Conservation (phyloP, 495 filamentous ascomycete genomes). For the Aspergillus cristatus region DNA sequence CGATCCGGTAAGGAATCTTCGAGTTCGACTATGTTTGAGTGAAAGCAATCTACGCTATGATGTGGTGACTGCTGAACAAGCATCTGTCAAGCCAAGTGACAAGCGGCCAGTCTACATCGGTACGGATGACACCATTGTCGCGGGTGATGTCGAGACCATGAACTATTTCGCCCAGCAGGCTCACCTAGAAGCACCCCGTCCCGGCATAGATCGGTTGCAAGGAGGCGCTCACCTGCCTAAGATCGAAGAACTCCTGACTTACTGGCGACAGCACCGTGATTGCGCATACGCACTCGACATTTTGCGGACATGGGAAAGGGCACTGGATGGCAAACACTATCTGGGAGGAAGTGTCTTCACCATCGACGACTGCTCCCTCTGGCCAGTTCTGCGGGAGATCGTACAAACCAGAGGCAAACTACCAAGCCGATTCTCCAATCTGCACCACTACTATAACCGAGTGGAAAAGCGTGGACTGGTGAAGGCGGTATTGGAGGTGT, state of each 20-base stretch:
- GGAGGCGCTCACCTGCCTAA: conserved; percentile 23
- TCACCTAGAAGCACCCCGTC: conserved; percentile 14
- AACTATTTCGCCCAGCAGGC: conserved; percentile 17
- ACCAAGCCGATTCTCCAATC: conserved; percentile 25
- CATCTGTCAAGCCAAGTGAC: background rate
- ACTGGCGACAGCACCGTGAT: conserved; percentile 22
- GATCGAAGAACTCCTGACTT: conserved; percentile 21
- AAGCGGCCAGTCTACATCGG: conserved; percentile 20
- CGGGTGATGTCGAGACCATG: conserved; percentile 29
- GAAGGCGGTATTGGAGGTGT: conserved; percentile 29
- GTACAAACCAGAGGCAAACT: conserved; percentile 22
- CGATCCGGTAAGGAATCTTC: conserved; percentile 46
- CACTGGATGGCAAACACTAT: conserved; percentile 38
- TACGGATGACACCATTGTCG: conserved; percentile 16
- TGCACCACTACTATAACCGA: conserved; percentile 45
- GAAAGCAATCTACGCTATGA: conserved; percentile 51
- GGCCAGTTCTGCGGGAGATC: conserved; percentile 59
- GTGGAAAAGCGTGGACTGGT: conserved; percentile 42
- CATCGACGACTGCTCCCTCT: conserved; percentile 63
- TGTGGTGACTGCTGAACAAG: conserved; percentile 8
- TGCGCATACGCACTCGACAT: conserved; percentile 9
- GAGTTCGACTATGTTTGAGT: conserved; percentile 47
- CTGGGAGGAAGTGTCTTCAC: conserved; percentile 47
- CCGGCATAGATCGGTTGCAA: conserved; percentile 23
- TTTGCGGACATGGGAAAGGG: conserved; percentile 41